Evolutionary conservation across 2,329 filamentous ascomycete species (phyloP).

Genomic region (Monilinia laxa): DNA sequence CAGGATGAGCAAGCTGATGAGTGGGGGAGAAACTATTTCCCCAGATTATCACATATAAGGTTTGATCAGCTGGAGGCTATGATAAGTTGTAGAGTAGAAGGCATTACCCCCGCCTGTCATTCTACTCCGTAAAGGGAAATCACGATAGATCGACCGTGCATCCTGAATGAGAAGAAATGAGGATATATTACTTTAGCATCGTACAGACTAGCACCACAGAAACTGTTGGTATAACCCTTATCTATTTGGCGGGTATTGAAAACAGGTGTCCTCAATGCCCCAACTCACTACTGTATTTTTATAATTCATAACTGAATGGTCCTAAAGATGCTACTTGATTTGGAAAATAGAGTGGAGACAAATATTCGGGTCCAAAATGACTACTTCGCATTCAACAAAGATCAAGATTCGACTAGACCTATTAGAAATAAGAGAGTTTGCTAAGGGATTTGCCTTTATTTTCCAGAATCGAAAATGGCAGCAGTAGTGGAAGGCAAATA

Average conservation of each 20-base stretch:
- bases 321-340: background rate
- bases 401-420: background rate
- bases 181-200: constrained; percentile 14
- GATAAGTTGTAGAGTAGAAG: background rate
- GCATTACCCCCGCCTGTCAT: background rate
- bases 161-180: constrained; percentile 1
- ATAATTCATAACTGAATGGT: background rate
- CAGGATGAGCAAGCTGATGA: background rate
- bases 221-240: background rate
- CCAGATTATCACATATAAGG: constrained; percentile 1
- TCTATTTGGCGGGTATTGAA: background rate
- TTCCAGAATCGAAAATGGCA: background rate
- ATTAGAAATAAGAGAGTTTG: background rate
- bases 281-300: background rate
- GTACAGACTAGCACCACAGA: background rate
- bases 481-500: constrained; percentile 10
- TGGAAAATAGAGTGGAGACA: too few relatives aligned
- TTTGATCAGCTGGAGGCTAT: background rate
- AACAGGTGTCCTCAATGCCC: background rate
- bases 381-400: background rate
- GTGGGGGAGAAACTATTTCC: background rate
- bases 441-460: background rate
- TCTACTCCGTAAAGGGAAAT: background rate
- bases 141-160: background rate
- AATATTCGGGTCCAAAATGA: constrained; percentile 2